Evolutionary conservation across 495 filamentous ascomycete genomes (phyloP), one percentile per base, ranked within the genome.

Genomic region (Trichoderma orchidacearum): DNA sequence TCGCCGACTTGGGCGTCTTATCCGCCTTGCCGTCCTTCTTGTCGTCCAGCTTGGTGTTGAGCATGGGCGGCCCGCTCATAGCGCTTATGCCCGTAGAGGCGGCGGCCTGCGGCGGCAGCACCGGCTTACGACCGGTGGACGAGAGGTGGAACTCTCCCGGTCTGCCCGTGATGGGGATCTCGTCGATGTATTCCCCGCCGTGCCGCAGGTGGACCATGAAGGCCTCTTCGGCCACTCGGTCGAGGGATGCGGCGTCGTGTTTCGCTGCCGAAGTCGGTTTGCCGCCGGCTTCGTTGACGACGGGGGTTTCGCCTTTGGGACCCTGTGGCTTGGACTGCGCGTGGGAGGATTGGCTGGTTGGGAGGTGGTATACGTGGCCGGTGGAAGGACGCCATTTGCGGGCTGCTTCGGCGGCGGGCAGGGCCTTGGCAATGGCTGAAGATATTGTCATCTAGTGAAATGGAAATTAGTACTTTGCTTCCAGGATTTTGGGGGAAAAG

Each of bases 121-220:
- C 34, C 59, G 21, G 70, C 53, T 74, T 75, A 18, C 77, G 69
- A 2, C 78, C 77, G 3, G 81, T 80, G 29, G 76, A 83, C 11
- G 81, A 81, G 52, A 94, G 75, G 55, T 86, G 84, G 70, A 95
- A 95, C n/a, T 83, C 81, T 21, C 91, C 90, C 0, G 91, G 91
- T 62, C 87, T 84, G 48, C 91, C 91, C 1, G 85, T 81, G 51
- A 95, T 79, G 2, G 90, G 89, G 61, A 85, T 93, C 66, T 95
- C 90, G 68, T 98, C 90, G 82, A 93, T 90, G 68, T 81, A 95
- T 54, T 97, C 91, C 51, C 85, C 80, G 25, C 79, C 81, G 56
- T 82, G 84, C 32, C 77, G 76, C 15, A 83, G 67, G 50, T 84
- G 72, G 27, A 93, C 73, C 53, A 73, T 72, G 51, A 89, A 80